Percentiles rank a stretch among this genome's conserved stretches.
phyloP scores from a whole-genome alignment of 2,329 filamentous ascomycete genomes.

The Microsporum canis region DNA sequence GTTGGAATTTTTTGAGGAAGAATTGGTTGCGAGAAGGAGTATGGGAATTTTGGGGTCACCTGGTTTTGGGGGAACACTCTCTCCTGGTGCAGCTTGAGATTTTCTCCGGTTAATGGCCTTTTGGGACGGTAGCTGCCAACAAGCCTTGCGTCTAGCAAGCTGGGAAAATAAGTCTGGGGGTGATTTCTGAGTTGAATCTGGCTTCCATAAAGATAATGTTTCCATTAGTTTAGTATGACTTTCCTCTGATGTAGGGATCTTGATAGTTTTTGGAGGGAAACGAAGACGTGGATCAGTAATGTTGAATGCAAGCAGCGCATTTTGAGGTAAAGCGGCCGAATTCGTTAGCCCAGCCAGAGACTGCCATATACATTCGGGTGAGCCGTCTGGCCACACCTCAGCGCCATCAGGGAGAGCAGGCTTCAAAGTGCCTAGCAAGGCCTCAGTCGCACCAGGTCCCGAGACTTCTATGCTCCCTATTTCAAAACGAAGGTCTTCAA shows the following conservation, averaged over 20 bases:
- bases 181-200: slow-evolving; percentile 39
- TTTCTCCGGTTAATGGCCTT: slow-evolving; percentile 71
- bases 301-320: slow-evolving; percentile 60
- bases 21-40: slow-evolving; percentile 53
- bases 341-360: slow-evolving; percentile 47
- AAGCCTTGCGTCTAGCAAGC: slow-evolving; percentile 52
- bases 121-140: slow-evolving; percentile 58
- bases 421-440: slow-evolving; percentile 57
- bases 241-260: slow-evolving; percentile 27
- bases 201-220: slow-evolving; percentile 55
- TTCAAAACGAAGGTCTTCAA: slow-evolving; percentile 59
- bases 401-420: slow-evolving; percentile 31
- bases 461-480: slow-evolving; percentile 60
- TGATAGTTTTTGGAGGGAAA: slow-evolving; percentile 55
- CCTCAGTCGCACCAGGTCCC: slow-evolving; percentile 68
- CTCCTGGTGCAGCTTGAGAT: slow-evolving; percentile 50
- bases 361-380: slow-evolving; percentile 32
- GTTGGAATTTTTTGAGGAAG: slow-evolving; percentile 31
- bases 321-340: slow-evolving; percentile 56
- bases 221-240: slow-evolving; percentile 42
- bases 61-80: slow-evolving; percentile 44
- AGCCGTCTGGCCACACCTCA: slow-evolving; percentile 16
- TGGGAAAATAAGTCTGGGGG: slow-evolving; percentile 55
- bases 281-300: slow-evolving; percentile 68
- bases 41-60: slow-evolving; percentile 69